phyloP scores from a whole-genome alignment of 331 rosid species.

The Pyracantha coccinea region DNA sequence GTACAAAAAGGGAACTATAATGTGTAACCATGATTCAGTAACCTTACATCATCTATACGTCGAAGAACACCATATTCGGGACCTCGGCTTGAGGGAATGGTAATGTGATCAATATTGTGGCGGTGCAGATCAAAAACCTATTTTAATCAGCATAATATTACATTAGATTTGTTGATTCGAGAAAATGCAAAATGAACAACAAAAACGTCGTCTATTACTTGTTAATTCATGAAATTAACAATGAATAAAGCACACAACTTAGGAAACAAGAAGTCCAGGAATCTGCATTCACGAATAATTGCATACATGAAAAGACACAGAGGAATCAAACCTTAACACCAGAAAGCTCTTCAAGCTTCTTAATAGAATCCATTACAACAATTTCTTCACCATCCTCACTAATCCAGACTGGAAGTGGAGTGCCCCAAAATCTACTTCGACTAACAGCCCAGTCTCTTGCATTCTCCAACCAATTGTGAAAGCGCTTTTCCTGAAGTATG shows the following conservation, averaged over 20 bases:
- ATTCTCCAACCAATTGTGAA: constrained; percentile 99
- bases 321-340: constrained; percentile 64
- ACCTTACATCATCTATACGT: constrained; percentile 83
- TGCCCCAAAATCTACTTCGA: constrained; percentile 99
- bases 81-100: constrained; percentile 69
- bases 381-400: constrained; percentile 86
- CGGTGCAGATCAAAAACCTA: constrained; percentile 93
- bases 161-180: not conserved
- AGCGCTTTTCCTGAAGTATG: constrained; percentile 71
- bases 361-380: constrained; percentile 75
- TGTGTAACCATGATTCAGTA: constrained; percentile 8
- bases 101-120: constrained; percentile 93
- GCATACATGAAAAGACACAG: not conserved
- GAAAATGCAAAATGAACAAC: not conserved
- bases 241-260: not conserved
- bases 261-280: not conserved
- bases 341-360: constrained; percentile 79
- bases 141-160: constrained; percentile 14
- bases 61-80: constrained; percentile 67
- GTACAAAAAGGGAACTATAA: not conserved
- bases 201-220: not conserved
- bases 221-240: not conserved
- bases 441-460: constrained; percentile 99
- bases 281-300: not conserved
- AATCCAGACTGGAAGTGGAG: constrained; percentile 94